Evolutionary conservation across 176 grass and related monocot species (phyloP).

Genomic region (Oryza brachyantha): DNA sequence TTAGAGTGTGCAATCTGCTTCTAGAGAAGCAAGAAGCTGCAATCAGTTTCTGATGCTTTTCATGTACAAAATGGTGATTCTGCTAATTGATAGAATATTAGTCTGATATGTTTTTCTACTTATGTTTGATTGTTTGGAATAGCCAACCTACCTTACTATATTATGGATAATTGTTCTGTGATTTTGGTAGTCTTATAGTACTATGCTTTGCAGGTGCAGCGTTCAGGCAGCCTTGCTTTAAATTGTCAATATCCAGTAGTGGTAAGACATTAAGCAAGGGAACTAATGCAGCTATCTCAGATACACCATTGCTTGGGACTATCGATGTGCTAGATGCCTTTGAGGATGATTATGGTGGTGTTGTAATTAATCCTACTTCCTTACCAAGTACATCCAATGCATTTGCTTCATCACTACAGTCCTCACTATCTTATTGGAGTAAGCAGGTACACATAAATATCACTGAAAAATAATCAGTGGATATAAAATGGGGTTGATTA

Average conservation of each 20-base stretch:
- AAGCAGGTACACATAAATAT: constrained; percentile 29
- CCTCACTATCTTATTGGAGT: constrained; percentile 58
- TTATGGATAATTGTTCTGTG: not conserved
- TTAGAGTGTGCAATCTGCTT: not conserved
- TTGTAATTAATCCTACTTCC: constrained; percentile 44
- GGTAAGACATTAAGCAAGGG: constrained; percentile 20
- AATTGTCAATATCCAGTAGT: constrained; percentile 26
- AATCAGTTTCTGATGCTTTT: constrained; percentile 18
- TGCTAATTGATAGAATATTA: not conserved
- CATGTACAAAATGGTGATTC: not conserved
- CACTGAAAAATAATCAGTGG: not conserved
- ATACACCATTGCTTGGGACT: constrained; percentile 32
- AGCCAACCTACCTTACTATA: not conserved
- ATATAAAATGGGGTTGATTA: constrained; percentile 17
- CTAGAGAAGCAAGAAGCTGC: not conserved
- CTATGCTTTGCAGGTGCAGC: constrained; percentile 35
- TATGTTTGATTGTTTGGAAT: not conserved
- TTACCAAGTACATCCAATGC: constrained; percentile 50
- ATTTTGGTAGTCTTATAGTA: not conserved
- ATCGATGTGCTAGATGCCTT: constrained; percentile 49
- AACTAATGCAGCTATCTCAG: constrained; percentile 32
- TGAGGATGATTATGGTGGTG: constrained; percentile 68
- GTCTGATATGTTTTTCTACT: not conserved
- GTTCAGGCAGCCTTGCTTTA: constrained; percentile 23
- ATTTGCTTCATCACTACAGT: constrained; percentile 51